Percentiles rank a stretch among this genome's conserved stretches.
phyloP scores from a whole-genome alignment of 2,329 filamentous ascomycete genomes.

The Colletotrichum sp. region DNA sequence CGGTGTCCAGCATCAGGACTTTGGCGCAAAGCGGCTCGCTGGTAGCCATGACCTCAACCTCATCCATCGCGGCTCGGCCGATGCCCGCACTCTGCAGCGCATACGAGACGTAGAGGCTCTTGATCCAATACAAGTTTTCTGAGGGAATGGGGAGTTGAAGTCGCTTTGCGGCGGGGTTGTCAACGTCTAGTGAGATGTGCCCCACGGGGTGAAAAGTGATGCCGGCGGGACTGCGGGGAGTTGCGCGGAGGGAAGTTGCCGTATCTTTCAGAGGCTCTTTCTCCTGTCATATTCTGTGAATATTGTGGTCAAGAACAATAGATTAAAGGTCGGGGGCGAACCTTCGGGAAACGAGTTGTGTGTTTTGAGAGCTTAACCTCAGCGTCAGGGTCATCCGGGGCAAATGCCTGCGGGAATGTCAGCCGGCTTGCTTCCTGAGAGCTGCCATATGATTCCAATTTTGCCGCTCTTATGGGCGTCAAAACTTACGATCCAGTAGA shows the following conservation, averaged over 20 bases:
- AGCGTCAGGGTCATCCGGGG: not conserved
- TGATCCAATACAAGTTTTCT: slow-evolving; percentile 31
- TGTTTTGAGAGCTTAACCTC: slow-evolving; percentile 26
- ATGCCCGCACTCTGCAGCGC: slow-evolving; percentile 29
- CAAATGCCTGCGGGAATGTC: slow-evolving; percentile 16
- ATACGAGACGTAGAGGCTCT: slow-evolving; percentile 30
- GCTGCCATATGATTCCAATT: no score
- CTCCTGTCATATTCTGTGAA: not conserved
- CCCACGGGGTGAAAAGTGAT: slow-evolving; percentile 31
- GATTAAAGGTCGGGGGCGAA: not conserved
- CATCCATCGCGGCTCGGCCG: slow-evolving; percentile 32
- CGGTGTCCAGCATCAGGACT: slow-evolving; percentile 30
- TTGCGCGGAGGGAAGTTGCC: not conserved
- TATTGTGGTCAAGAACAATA: not conserved
- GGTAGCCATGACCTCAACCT: slow-evolving; percentile 29
- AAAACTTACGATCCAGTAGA: slow-evolving; percentile 24
- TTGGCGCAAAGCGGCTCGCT: slow-evolving; percentile 27
- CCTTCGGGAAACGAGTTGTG: slow-evolving; percentile 22
- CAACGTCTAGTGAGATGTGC: slow-evolving; percentile 32
- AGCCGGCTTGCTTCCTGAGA: not conserved
- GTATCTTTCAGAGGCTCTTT: slow-evolving; percentile 21
- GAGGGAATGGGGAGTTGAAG: slow-evolving; percentile 24
- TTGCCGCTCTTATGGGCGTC: rapidly evolving
- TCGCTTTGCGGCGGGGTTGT: not conserved
- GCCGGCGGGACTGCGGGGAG: not conserved